These are phyloP conservation scores for Prunus mira DNA, from an alignment of 306 rosid genomes.

Conservation along the genomic window DNA sequence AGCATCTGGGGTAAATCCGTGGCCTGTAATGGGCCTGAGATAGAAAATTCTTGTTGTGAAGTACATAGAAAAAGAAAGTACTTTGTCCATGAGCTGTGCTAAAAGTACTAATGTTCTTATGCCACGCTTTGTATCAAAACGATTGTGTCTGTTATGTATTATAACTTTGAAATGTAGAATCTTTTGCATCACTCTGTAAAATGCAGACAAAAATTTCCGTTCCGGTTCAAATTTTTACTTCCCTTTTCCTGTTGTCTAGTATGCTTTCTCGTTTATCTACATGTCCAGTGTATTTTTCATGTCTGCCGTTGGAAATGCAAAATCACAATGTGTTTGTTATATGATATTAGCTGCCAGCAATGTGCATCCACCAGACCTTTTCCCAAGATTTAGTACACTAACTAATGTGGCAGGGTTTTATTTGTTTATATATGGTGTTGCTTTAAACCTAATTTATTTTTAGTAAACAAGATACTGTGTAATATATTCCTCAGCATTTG, in stretches of 20 bases:
- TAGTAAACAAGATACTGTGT: too few species aligned
- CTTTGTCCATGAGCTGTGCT: not conserved
- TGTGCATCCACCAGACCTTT: not conserved
- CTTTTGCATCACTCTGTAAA: conserved; percentile 10
- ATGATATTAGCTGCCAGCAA: not conserved
- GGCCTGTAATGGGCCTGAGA: conserved; percentile 90
- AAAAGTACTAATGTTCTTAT: not conserved
- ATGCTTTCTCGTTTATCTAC: not conserved
- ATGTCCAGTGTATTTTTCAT: not conserved
- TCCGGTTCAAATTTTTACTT: not conserved
- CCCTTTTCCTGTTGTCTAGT: not conserved
- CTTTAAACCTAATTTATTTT: too few species aligned
- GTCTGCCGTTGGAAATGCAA: not conserved
- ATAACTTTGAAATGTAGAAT: not conserved
- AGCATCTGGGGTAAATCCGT: conserved; percentile 61
- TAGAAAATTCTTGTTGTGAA: conserved; percentile 36
- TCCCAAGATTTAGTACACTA: not conserved
- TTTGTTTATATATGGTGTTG: too few species aligned
- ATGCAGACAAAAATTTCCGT: not conserved
- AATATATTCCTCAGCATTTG: too few species aligned
- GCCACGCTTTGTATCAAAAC: conserved; percentile 4
- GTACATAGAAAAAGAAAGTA: conserved; percentile 15
- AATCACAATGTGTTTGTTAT: not conserved
- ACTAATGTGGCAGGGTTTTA: not conserved
- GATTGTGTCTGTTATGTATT: not conserved